Base-by-base conservation (phyloP, 306 rosid genomes). In the Sophora flavescens region DNA sequence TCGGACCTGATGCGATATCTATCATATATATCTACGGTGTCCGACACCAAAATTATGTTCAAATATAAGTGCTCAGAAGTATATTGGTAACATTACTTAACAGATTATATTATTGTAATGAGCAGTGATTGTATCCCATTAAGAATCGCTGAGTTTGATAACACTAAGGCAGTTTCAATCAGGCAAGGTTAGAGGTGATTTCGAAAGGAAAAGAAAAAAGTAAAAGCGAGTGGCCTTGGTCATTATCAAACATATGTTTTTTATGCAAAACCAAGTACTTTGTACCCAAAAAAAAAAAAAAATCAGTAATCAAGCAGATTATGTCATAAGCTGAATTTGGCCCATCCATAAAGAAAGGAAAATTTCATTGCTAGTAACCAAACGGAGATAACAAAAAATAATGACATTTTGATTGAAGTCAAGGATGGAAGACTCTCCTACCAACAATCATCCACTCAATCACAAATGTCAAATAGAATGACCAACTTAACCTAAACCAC, bases 331-430 rank as follows among this genome's bases (percentile, higher is more conserved):
- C 22, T 56, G 35, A 68, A 68, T 7, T 58, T 67, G 57, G 59
- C 41, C 60, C 17, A 80, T 56, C 48, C 42, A 45, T 22, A 10
- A 11, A 60, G 17, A 53, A 56, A 63, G 26, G 9, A 66, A 52
- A 35, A 22, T 63, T 76, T 26, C 79, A 62, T 62, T 60, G 50
- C 36, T 53, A 30, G 44, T 17, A 39, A 28, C 8, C 26, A 63
- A 51, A 48, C 48, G 33, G 67, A 78, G 38, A 59, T 47, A 16
- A 35, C 33, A 47, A 84, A 45, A 57, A 74, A 60, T 45, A 45
- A 45, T 52, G 47, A 62, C 61, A 76, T 81, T 79, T 60, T 56
- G 81, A 81, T 81, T 75, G 79, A 87, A 74, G 85, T 87, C 88
- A 74, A 33, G 83, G 74, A 79, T 75, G 79, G 75, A 39, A 60